Evolutionary conservation across 2,329 filamentous ascomycete genomes (phyloP).

Genomic region (Trichoderma brevicompactum): DNA sequence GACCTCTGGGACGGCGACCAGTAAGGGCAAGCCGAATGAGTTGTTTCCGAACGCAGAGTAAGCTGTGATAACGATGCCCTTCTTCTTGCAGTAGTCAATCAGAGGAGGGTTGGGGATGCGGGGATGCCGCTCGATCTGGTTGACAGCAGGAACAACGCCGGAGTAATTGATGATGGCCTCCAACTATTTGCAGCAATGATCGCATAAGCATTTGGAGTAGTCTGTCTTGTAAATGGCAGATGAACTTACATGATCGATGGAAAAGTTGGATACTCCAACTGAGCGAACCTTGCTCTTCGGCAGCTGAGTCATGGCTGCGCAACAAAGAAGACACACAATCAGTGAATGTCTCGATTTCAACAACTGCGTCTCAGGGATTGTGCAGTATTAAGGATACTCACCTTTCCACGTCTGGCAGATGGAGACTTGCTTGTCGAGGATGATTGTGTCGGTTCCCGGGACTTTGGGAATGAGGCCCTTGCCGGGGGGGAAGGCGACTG

Average conservation of each 20-base stretch:
- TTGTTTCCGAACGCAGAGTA: conserved; percentile 63
- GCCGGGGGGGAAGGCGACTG: conserved; percentile 51
- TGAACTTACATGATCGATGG: conserved; percentile 37
- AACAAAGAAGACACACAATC: neutral
- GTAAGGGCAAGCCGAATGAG: conserved; percentile 49
- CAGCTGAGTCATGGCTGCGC: conserved; percentile 56
- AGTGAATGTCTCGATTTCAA: neutral
- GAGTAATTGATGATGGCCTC: conserved; percentile 60
- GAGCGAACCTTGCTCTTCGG: conserved; percentile 65
- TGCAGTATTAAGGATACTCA: neutral
- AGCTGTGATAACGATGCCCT: conserved; percentile 67
- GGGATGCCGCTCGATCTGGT: conserved; percentile 72
- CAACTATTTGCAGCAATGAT: conserved; percentile 58
- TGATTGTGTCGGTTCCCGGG: conserved; percentile 39
- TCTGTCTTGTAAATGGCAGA: neutral
- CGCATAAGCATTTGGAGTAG: neutral
- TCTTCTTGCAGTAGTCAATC: conserved; percentile 62
- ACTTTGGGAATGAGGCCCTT: conserved; percentile 52
- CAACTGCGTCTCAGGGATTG: too few relatives aligned
- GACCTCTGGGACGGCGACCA: conserved; percentile 61
- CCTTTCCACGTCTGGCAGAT: conserved; percentile 51
- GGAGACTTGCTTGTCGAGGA: conserved; percentile 50
- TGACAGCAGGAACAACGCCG: conserved; percentile 63
- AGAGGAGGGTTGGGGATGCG: conserved; percentile 62
- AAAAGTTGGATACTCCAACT: conserved; percentile 76